phyloP scores from a whole-genome alignment of 176 grass and related monocot genomes.

The Oryza brachyantha region DNA sequence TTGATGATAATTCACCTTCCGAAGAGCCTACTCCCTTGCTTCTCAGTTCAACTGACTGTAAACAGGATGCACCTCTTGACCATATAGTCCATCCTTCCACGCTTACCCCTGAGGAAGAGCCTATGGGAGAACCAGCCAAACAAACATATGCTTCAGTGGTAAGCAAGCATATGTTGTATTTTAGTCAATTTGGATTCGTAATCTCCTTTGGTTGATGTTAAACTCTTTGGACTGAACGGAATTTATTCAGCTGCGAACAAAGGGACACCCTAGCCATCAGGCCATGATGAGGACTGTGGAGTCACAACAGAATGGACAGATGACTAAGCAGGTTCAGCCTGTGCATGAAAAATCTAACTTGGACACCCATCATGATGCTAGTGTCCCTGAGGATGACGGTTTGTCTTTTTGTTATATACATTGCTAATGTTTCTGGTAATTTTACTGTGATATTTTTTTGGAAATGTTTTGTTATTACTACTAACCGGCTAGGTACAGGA shows the following conservation, averaged over 20 bases:
- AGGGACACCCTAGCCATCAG: conserved; percentile 33
- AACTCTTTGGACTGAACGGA: neutral
- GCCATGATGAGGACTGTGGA: conserved; percentile 12
- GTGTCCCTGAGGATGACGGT: conserved; percentile 59
- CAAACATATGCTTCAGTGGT: conserved; percentile 76
- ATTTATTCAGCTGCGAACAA: conserved; percentile 52
- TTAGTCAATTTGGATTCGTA: conserved; percentile 9
- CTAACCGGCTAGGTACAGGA: neutral
- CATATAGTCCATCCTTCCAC: conserved; percentile 2
- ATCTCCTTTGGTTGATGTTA: neutral
- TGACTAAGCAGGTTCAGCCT: conserved; percentile 25
- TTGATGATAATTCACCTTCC: conserved; percentile 28
- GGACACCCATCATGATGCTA: conserved; percentile 31
- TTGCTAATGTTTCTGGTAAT: conserved; percentile 4
- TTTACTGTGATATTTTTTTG: neutral
- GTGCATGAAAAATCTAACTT: conserved; percentile 43
- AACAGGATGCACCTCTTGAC: conserved; percentile 42
- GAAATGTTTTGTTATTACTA: conserved; percentile 8
- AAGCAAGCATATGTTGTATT: neutral
- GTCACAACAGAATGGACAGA: conserved; percentile 23
- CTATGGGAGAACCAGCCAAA: conserved; percentile 42
- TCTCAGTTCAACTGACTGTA: conserved; percentile 25
- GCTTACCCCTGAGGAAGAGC: conserved; percentile 29
- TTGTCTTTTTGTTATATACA: conserved; percentile 7
- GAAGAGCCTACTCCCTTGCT: conserved; percentile 32